These are phyloP conservation scores for Coemansia sp. DNA, from an alignment of 192 early-diverging fungal species.

Conservation along the genomic window DNA sequence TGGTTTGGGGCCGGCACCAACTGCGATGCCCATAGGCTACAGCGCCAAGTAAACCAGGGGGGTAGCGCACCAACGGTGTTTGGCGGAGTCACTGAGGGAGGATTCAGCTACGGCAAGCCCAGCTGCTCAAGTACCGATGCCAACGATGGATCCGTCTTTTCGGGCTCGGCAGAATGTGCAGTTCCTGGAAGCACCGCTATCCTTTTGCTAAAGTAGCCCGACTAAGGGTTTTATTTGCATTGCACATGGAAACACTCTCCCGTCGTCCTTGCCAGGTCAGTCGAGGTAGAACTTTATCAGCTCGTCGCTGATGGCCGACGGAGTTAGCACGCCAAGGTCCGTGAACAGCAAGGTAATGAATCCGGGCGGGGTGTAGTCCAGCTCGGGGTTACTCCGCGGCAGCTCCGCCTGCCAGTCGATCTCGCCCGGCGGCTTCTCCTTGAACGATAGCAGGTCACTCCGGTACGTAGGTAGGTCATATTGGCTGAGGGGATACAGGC, in stretches of 20 bases:
- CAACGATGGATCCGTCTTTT: constrained; percentile 8
- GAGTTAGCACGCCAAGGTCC: constrained; percentile 86
- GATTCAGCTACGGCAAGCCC: constrained; percentile 23
- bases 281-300: constrained; percentile 77
- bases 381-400: constrained; percentile 58
- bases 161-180: constrained; percentile 27
- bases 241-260: not conserved
- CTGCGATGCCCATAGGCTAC: not conserved
- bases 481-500: constrained; percentile 91
- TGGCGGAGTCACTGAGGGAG: constrained; percentile 27
- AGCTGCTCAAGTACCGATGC: not conserved
- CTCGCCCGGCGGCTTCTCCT: constrained; percentile 26
- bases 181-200: constrained; percentile 23
- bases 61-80: not conserved
- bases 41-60: too few species aligned
- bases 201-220: not conserved
- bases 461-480: constrained; percentile 80
- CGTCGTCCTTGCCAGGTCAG: not conserved
- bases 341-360: constrained; percentile 88
- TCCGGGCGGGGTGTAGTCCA: constrained; percentile 92
- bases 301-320: constrained; percentile 80
- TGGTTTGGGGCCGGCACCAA: not conserved
- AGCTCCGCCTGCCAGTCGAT: constrained; percentile 42
- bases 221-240: not conserved
- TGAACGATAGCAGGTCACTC: constrained; percentile 63